Conservation (phyloP, 257 asterid genomes). For the Cinchona pubescens region DNA sequence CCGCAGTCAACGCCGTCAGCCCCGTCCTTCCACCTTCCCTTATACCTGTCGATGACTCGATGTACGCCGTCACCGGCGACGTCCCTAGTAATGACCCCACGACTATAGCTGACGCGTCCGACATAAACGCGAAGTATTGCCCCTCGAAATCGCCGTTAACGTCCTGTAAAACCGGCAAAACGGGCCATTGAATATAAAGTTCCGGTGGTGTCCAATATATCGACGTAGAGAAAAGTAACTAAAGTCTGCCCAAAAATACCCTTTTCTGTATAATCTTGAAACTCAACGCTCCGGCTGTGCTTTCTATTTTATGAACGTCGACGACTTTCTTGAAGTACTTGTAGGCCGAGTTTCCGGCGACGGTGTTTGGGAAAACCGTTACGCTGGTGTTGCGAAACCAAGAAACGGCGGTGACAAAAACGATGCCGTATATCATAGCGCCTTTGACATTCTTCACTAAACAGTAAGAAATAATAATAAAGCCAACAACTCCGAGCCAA, state of each 20-base stretch:
- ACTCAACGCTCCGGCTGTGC: constrained; percentile 83
- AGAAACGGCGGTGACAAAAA: constrained; percentile 80
- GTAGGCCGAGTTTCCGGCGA: constrained; percentile 59
- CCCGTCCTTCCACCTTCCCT: constrained; percentile 95
- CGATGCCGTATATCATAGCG: constrained; percentile 83
- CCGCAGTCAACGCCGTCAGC: constrained; percentile 84
- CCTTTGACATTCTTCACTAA: constrained; percentile 72
- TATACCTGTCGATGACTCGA: constrained; percentile 94
- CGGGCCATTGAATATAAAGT: constrained; percentile 83
- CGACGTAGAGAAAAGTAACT: constrained; percentile 75
- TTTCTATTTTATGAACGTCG: constrained; percentile 63
- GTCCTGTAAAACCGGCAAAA: constrained; percentile 85
- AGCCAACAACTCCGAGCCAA: constrained; percentile 82
- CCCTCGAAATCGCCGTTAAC: constrained; percentile 72
- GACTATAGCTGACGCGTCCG: constrained; percentile 79
- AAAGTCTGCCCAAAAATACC: constrained; percentile 81
- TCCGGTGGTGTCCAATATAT: constrained; percentile 83
- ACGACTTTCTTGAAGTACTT: constrained; percentile 62
- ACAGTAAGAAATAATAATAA: constrained; percentile 71
- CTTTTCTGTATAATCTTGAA: constrained; percentile 59
- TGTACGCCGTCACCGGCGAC: constrained; percentile 82
- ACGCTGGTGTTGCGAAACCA: constrained; percentile 84
- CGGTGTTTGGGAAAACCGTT: constrained; percentile 59
- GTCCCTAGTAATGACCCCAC: constrained; percentile 84
- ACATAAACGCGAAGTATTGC: constrained; percentile 87